These are phyloP conservation scores for Cicer arietinum DNA, from an alignment of 306 rosid species.

Conservation along the genomic window DNA sequence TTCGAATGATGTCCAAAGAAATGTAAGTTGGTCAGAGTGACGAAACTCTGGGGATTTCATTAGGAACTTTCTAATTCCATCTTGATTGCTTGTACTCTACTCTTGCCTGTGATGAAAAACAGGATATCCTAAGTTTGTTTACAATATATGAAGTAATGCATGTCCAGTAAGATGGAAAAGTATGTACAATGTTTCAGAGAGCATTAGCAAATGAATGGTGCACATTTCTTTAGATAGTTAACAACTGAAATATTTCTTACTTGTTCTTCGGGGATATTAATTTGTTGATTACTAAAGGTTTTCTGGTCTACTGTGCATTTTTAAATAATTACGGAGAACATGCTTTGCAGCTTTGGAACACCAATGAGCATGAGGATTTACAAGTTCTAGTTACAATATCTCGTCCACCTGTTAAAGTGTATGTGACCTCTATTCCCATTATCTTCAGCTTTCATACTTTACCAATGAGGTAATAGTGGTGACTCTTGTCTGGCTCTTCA, in stretches of 20 bases:
- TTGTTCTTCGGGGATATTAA: slow-evolving; percentile 1
- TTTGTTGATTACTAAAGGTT: slow-evolving; percentile 13
- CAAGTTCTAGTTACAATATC: slow-evolving; percentile 81
- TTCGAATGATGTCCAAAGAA: slow-evolving; percentile 44
- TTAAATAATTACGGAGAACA: slow-evolving; percentile 36
- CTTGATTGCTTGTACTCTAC: slow-evolving; percentile 27
- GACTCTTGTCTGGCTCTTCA: slow-evolving; percentile 26
- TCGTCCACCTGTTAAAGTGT: slow-evolving; percentile 91
- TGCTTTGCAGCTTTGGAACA: slow-evolving; percentile 74
- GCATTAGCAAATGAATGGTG: slow-evolving; percentile 16
- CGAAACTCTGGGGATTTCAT: slow-evolving; percentile 29
- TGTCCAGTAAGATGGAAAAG: slow-evolving; percentile 3
- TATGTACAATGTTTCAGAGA: slow-evolving; percentile 13
- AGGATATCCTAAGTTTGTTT: slow-evolving; percentile 19
- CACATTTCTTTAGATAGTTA: slow-evolving; percentile 22
- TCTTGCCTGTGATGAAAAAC: slow-evolving; percentile 18
- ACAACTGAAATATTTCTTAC: neutral
- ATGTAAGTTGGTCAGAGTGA: slow-evolving; percentile 21
- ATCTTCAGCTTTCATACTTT: slow-evolving; percentile 33
- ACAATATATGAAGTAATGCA: slow-evolving; percentile 10
- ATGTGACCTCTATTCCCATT: slow-evolving; percentile 49
- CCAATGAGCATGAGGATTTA: slow-evolving; percentile 79
- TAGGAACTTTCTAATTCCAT: slow-evolving; percentile 35
- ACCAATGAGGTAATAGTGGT: neutral
- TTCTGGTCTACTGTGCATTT: slow-evolving; percentile 6